Conservation (phyloP, 768 basidiomycete species). For the Ramaria sp. region DNA sequence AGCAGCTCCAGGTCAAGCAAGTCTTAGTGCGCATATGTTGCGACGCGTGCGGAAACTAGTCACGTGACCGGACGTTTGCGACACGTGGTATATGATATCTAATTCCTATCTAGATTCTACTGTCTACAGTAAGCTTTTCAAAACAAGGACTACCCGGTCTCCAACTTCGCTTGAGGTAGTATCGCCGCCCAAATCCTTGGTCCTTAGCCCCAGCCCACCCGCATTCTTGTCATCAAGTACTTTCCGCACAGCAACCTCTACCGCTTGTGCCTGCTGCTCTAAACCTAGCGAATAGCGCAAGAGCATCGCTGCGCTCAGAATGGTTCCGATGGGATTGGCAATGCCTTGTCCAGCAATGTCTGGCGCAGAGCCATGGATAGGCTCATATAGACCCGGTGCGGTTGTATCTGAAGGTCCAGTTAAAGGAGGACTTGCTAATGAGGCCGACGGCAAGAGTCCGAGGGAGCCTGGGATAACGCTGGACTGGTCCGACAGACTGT, state of each 20-base stretch:
- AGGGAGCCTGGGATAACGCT: slow-evolving; percentile 98
- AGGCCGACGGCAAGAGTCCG: slow-evolving; percentile 92
- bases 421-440: slow-evolving; percentile 77
- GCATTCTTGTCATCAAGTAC: slow-evolving; percentile 60
- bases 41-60: slow-evolving; percentile 1
- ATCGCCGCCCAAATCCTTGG: slow-evolving; percentile 80
- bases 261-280: slow-evolving; percentile 70
- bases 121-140: slow-evolving; percentile 45
- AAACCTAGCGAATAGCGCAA: slow-evolving; percentile 90
- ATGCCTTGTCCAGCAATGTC: slow-evolving; percentile 92
- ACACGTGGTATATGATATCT: background rate
- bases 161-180: slow-evolving; percentile 72
- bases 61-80: background rate
- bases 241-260: slow-evolving; percentile 86
- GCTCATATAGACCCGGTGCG: slow-evolving; percentile 88
- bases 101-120: no score
- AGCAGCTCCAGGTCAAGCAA: background rate
- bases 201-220: slow-evolving; percentile 73
- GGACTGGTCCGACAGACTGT: slow-evolving; percentile 88
- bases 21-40: background rate
- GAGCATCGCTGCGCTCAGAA: slow-evolving; percentile 88
- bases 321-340: slow-evolving; percentile 92
- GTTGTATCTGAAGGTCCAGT: slow-evolving; percentile 47
- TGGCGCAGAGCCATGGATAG: slow-evolving; percentile 91
- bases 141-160: slow-evolving; percentile 65